Base-by-base conservation (phyloP, 1,139 yeast species). In the Debaryomyces nepalensis region DNA sequence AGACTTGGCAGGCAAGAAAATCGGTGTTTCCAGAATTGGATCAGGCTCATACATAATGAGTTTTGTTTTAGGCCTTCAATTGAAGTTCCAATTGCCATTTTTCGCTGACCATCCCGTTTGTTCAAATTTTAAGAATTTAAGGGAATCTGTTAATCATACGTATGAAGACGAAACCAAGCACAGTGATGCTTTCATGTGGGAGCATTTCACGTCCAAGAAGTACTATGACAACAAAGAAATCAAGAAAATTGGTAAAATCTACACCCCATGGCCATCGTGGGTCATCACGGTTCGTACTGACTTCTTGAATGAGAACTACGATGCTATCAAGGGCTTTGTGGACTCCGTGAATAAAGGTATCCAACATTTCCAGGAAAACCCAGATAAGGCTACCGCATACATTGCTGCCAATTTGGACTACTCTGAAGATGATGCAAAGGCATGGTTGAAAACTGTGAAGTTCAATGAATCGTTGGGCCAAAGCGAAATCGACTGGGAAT, bases 241-340 rank as follows among this genome's bases (percentile, higher is more conserved):
- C 65, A 87, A 86, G 62, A 73, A 79, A 53, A 82, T 90, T 48
- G 97, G 97, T 8, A 88, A 86, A 52, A 88, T 90, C 42, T 87
- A 86, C 63, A 90, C 97, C 0, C 97, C 97, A 7, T 90, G 97
- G 97, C 93, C 97, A 6, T 87, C 96, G 1, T 90, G 97, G 97
- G 91, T 88, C 12, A 73, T 89, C 39, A 79, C 83, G 18, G 82
- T 82, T 9, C 59, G 59, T 38, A 57, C 70, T 4, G 68, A 69
- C 19, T 49, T 74, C 5, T 59, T 68, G 22, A 56, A 53, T 3
- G 55, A 49, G 4, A 55, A 64, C 11, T 53, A 55, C 8, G 54
- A 57, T 8, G 62, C 59, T 4, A 52, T 82, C 26, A 52, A 59
- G 18, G 63, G 58, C 2, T 82, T 87, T 50, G 52, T 82, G 40